These are phyloP conservation scores for Jamesozyma rosinii DNA, from an alignment of 805 yeast genomes.

Conservation along the genomic window DNA sequence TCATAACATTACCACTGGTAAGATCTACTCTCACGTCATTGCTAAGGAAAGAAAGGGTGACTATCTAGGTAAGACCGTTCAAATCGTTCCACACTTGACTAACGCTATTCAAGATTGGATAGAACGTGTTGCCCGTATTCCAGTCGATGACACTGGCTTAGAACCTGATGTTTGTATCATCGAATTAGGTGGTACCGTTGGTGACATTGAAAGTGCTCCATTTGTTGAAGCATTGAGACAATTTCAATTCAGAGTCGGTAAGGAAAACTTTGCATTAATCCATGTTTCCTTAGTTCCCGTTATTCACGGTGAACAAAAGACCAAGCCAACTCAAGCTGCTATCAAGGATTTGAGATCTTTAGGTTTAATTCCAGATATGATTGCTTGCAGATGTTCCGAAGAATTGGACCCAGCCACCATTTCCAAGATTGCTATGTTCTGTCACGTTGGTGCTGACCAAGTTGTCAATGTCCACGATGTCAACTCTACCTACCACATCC, in stretches of 20 bases:
- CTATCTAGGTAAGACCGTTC: slow-evolving; percentile 97
- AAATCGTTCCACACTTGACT: slow-evolving; percentile 96
- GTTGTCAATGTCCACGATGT: slow-evolving; percentile 95
- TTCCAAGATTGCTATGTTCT: slow-evolving; percentile 95
- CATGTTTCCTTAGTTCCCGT: slow-evolving; percentile 97
- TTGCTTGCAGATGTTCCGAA: slow-evolving; percentile 93
- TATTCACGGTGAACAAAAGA: slow-evolving; percentile 96
- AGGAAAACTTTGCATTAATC: slow-evolving; percentile 85
- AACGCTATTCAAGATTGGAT: slow-evolving; percentile 98
- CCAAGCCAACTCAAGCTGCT: slow-evolving; percentile 99
- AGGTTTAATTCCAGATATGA: slow-evolving; percentile 92
- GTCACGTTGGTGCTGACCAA: slow-evolving; percentile 97
- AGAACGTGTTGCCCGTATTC: slow-evolving; percentile 81
- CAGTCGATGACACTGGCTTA: slow-evolving; percentile 81
- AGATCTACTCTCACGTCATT: slow-evolving; percentile 87
- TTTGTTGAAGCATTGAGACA: slow-evolving; percentile 98
- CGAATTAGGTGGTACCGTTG: slow-evolving; percentile 98
- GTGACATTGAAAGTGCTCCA: slow-evolving; percentile 98
- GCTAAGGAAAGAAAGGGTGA: slow-evolving; percentile 94
- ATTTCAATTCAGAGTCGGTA: slow-evolving; percentile 94
- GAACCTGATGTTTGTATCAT: slow-evolving; percentile 94
- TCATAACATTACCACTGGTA: slow-evolving; percentile 97
- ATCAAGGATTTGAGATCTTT: slow-evolving; percentile 90
- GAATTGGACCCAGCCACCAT: slow-evolving; percentile 75
- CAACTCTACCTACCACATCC: slow-evolving; percentile 94